These are phyloP conservation scores for Tolypocladium pustulatum DNA, from an alignment of 2,329 filamentous ascomycete genomes.

Conservation along the genomic window DNA sequence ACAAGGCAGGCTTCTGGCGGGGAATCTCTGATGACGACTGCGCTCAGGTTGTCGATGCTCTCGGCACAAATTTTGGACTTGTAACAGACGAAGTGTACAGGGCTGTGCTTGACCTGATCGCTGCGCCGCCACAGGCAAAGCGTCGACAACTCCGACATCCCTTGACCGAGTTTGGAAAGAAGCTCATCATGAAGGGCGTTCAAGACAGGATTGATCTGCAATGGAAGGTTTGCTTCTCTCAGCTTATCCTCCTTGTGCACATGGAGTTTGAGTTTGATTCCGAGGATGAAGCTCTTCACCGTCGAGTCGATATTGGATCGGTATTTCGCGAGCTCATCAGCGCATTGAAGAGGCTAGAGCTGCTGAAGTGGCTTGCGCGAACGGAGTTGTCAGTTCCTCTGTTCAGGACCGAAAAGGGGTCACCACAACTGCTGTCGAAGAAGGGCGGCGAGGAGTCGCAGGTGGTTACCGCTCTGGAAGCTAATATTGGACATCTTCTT, in stretches of 20 bases:
- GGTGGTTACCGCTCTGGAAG: conserved; percentile 48
- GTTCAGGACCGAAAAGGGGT: conserved; percentile 24
- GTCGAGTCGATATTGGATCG: conserved; percentile 52
- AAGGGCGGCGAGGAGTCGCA: conserved; percentile 34
- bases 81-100: conserved; percentile 46
- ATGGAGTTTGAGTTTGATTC: conserved; percentile 75
- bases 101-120: conserved; percentile 36
- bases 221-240: conserved; percentile 66
- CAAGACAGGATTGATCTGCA: conserved; percentile 69
- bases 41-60: conserved; percentile 53
- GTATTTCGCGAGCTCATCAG: conserved; percentile 61
- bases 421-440: conserved; percentile 22
- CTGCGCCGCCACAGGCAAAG: conserved; percentile 32
- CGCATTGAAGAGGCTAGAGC: conserved; percentile 62
- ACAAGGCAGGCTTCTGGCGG: conserved; percentile 66
- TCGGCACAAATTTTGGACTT: conserved; percentile 55
- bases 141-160: conserved; percentile 36
- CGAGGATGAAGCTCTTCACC: conserved; percentile 54
- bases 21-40: conserved; percentile 77
- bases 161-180: conserved; percentile 67
- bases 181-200: conserved; percentile 62
- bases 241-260: conserved; percentile 74
- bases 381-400: conserved; percentile 44
- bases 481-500: conserved; percentile 51
- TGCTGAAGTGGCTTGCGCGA: conserved; percentile 59